phyloP scores from a whole-genome alignment of 441 rosid species.

The Pelargonium fulgidum region DNA sequence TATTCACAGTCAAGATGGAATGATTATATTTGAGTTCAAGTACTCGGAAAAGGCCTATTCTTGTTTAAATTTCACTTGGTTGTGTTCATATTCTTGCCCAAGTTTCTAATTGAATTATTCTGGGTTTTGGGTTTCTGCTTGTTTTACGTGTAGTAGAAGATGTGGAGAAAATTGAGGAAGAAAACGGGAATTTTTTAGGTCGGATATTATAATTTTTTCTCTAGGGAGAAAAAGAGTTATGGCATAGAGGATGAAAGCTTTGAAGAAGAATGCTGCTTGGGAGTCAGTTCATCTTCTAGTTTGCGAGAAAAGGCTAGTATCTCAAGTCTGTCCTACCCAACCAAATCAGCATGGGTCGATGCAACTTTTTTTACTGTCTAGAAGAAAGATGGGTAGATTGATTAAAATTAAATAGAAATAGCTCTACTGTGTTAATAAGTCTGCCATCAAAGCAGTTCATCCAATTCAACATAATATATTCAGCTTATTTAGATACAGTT shows the following conservation, averaged over 20 bases:
- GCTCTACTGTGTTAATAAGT: neutral
- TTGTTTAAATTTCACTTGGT: neutral
- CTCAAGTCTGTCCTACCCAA: neutral
- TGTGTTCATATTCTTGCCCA: neutral
- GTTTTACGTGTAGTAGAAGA: neutral
- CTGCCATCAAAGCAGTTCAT: neutral
- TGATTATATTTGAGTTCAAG: constrained; percentile 8
- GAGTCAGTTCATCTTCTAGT: neutral
- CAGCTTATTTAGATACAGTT: neutral
- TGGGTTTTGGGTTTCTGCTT: neutral
- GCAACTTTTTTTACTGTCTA: neutral
- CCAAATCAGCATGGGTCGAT: neutral
- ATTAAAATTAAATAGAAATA: neutral
- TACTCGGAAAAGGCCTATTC: neutral
- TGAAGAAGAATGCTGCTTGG: neutral
- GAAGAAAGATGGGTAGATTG: neutral
- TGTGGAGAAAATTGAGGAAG: neutral
- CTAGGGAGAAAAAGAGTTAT: neutral
- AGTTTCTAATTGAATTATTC: neutral
- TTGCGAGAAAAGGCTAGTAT: neutral
- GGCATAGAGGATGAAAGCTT: neutral
- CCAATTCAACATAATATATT: neutral
- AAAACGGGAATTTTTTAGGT: neutral
- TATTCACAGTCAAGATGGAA: neutral
- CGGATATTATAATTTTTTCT: neutral